A percentile compares a stretch with the other conserved stretches of the same genome.
Evolutionary conservation across 768 basidiomycete species (phyloP).

Genomic region (Xerocomellus dryophilus): DNA sequence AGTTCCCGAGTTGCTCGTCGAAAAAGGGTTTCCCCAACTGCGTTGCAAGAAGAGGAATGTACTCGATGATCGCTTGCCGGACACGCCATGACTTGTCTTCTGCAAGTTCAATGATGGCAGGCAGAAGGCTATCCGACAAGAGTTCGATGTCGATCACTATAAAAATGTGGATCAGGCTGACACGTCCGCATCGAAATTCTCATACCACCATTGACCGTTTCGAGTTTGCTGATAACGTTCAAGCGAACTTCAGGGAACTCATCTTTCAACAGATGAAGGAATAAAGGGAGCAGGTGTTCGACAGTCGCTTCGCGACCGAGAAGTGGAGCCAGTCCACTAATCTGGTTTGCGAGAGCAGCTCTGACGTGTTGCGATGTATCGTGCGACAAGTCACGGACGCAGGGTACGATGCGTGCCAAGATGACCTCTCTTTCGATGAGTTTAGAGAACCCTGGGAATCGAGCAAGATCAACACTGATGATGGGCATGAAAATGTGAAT

Average conservation of each 20-base stretch:
- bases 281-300: slow-evolving; percentile 93
- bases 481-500: neutral
- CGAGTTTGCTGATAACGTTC: slow-evolving; percentile 98
- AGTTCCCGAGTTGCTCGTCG: slow-evolving; percentile 92
- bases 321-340: slow-evolving; percentile 92
- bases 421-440: slow-evolving; percentile 92
- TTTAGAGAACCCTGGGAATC: slow-evolving; percentile 81
- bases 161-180: slow-evolving; percentile 9
- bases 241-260: slow-evolving; percentile 97
- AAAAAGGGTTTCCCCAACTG: slow-evolving; percentile 97
- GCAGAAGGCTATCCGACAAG: slow-evolving; percentile 89
- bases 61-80: slow-evolving; percentile 99
- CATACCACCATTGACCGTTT: slow-evolving; percentile 89
- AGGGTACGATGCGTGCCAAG: slow-evolving; percentile 88
- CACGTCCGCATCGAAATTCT: slow-evolving; percentile 8
- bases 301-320: slow-evolving; percentile 92
- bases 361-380: slow-evolving; percentile 97
- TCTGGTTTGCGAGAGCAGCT: slow-evolving; percentile 92
- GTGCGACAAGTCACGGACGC: slow-evolving; percentile 89
- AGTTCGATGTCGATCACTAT: slow-evolving; percentile 97
- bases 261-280: slow-evolving; percentile 95
- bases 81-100: slow-evolving; percentile 99
- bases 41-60: slow-evolving; percentile 97
- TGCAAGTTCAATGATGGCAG: slow-evolving; percentile 95
- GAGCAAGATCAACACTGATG: slow-evolving; percentile 8